Base-by-base conservation (phyloP, 2,329 filamentous ascomycete species). In the Xylariaceae sp. region DNA sequence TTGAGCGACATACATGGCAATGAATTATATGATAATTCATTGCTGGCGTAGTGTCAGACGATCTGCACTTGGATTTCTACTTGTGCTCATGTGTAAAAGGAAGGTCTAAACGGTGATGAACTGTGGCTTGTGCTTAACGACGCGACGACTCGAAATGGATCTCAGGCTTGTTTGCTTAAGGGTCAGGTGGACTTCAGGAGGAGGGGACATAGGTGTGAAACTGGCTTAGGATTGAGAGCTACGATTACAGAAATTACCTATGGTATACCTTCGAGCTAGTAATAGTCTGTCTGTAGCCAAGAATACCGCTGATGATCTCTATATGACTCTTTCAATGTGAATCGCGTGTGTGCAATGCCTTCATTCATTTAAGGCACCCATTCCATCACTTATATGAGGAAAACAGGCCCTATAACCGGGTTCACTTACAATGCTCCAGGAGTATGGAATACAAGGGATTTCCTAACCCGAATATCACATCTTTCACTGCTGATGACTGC, bases 1-100 rank as follows among this genome's bases (percentile, higher is more conserved):
- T 57, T 80, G n/a, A 69, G 71, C 37, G 77, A 78, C 63, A 72
- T 80, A 47, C 70, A 77, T 59, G 71, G 78, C 2, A 53, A 58
- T 41, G 50, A 58, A 9, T 15, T 65, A 8, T 65, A 64, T 47
- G 45, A 57, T 23, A 18, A 55, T 51, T 1, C 18, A 10, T 34
- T 18, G 3, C 30, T 37, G 3, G 11, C 48, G n/a, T 58, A 51
- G 44, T 60, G 37, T 10, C 13, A 51, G 41, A 37, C 9, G 17
- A 45, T 11, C 37, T 41, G 1, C 37, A 8, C 37, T 9, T 10
- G 37, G 37, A 3, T 13, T 41, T 41, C 11, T 41, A 41, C 9
- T 41, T 41, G 37, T 5, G 23, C 23, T 30, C 23, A 30, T 30
- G 13, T 41, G 6, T 41, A 13, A 41, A 41, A 41, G 37, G 9